phyloP scores from a whole-genome alignment of 176 grass and related monocot genomes.

The Zizania latifolia region DNA sequence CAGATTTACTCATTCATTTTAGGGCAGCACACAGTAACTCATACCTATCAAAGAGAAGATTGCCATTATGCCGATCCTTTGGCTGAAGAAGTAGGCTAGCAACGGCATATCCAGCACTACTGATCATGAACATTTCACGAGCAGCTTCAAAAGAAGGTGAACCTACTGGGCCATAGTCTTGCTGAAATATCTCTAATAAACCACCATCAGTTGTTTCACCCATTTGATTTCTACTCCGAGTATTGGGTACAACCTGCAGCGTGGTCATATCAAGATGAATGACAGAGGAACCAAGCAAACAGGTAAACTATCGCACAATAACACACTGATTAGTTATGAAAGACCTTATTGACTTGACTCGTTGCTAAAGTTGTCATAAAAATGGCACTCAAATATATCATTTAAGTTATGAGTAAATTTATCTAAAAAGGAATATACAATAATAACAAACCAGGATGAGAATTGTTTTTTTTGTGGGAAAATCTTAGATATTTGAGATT shows the following conservation, averaged over 20 bases:
- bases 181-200: constrained; percentile 97
- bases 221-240: constrained; percentile 99
- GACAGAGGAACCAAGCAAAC: constrained; percentile 23
- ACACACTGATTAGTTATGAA: background rate
- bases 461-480: background rate
- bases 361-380: constrained; percentile 1
- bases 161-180: constrained; percentile 96
- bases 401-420: background rate
- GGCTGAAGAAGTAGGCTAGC: constrained; percentile 97
- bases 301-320: background rate
- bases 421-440: too few relatives aligned
- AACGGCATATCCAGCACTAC: constrained; percentile 98
- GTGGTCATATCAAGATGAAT: constrained; percentile 22
- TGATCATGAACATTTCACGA: constrained; percentile 96
- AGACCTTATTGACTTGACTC: background rate
- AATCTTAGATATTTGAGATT: background rate
- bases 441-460: background rate
- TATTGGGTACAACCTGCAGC: constrained; percentile 87
- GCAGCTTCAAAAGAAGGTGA: constrained; percentile 86
- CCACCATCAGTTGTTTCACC: constrained; percentile 99
- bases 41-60: constrained; percentile 99
- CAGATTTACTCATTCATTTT: constrained; percentile 11
- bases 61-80: constrained; percentile 97
- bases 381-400: background rate
- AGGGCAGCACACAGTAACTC: constrained; percentile 17